These are phyloP conservation scores for Phylloporus sp. DNA, from an alignment of 768 basidiomycete genomes.

Conservation along the genomic window DNA sequence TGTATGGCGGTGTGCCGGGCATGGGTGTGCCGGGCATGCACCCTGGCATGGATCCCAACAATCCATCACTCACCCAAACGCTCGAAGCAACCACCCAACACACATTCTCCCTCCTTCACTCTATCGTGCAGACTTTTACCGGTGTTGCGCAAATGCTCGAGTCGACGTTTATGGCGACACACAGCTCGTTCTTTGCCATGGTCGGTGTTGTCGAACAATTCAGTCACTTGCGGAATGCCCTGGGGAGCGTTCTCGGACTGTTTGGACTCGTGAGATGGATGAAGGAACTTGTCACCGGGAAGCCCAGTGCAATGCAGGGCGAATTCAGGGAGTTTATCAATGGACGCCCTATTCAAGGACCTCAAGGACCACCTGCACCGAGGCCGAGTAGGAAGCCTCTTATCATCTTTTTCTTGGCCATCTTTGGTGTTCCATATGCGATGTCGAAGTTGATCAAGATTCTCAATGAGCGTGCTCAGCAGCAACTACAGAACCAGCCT, in stretches of 20 bases:
- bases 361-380: conserved; percentile 37
- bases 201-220: conserved; percentile 96
- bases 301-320: conserved; percentile 44
- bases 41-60: conserved; percentile 44
- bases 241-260: conserved; percentile 89
- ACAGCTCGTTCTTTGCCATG: conserved; percentile 94
- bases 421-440: conserved; percentile 88
- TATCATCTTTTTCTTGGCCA: conserved; percentile 88
- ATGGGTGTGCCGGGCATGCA: conserved; percentile 40
- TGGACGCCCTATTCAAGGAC: conserved; percentile 55
- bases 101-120: conserved; percentile 90
- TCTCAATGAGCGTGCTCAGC: conserved; percentile 60
- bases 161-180: conserved; percentile 95
- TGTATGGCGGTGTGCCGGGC: conserved; percentile 36
- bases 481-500: conserved; percentile 39
- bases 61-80: conserved; percentile 75
- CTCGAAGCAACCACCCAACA: conserved; percentile 88
- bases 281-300: conserved; percentile 55
- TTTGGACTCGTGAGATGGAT: conserved; percentile 90
- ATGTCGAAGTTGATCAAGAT: conserved; percentile 88
- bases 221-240: conserved; percentile 82
- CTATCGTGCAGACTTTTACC: conserved; percentile 91
- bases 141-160: conserved; percentile 98
- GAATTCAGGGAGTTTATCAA: conserved; percentile 79
- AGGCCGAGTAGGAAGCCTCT: conserved; percentile 86